Evolutionary conservation across 768 basidiomycete genomes (phyloP).

Genomic region (Melanogaster broomeanus): DNA sequence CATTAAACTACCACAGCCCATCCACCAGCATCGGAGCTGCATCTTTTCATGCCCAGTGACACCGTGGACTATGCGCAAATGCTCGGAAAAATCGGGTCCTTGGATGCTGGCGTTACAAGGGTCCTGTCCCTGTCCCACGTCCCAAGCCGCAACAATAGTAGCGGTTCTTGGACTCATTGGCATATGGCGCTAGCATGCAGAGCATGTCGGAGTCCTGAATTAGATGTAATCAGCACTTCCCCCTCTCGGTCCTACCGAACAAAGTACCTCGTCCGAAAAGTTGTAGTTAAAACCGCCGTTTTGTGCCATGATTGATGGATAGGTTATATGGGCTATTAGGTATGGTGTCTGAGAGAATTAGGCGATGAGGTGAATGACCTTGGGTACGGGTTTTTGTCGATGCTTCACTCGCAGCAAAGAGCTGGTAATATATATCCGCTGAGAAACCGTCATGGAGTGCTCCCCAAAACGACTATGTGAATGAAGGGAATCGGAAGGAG

Average conservation of each 20-base stretch:
- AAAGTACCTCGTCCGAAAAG: constrained; percentile 14
- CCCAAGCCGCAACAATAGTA: constrained; percentile 22
- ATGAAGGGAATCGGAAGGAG: constrained; percentile 14
- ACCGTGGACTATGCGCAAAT: constrained; percentile 22
- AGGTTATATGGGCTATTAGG: background rate
- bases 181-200: background rate
- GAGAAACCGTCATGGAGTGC: constrained; percentile 17
- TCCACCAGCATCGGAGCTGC: constrained; percentile 17
- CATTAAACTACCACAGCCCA: constrained; percentile 16
- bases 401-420: background rate
- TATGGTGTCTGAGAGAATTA: background rate
- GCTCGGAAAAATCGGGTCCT: constrained; percentile 14
- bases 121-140: background rate
- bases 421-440: constrained; percentile 17
- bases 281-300: background rate
- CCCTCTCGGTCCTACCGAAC: background rate
- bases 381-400: constrained; percentile 8
- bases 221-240: constrained; percentile 1
- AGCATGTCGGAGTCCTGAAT: constrained; percentile 10
- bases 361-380: background rate
- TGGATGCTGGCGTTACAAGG: constrained; percentile 8
- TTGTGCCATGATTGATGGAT: constrained; percentile 4
- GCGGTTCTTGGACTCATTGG: constrained; percentile 1
- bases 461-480: constrained; percentile 19
- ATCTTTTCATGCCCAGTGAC: constrained; percentile 16